phyloP scores from a whole-genome alignment of 192 early-diverging fungal genomes.

The Backusella luteola region DNA sequence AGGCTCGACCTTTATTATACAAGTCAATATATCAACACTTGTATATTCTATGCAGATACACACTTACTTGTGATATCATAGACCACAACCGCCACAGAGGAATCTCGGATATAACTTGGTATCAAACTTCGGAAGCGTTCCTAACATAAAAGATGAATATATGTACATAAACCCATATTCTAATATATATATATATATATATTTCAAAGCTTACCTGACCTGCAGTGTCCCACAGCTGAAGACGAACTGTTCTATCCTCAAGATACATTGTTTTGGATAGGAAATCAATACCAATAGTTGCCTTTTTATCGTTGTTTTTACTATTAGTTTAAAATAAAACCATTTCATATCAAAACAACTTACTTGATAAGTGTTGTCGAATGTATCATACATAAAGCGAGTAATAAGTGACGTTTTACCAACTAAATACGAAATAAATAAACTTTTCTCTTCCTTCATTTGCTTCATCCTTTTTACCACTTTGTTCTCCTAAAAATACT shows the following conservation, averaged over 20 bases:
- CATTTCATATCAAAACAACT: not conserved
- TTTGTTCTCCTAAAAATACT: slow-evolving; percentile 98
- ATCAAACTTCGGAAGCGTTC: slow-evolving; percentile 97
- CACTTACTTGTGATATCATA: slow-evolving; percentile 94
- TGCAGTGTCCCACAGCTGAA: slow-evolving; percentile 99
- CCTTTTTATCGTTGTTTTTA: slow-evolving; percentile 46
- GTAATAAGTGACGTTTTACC: slow-evolving; percentile 99
- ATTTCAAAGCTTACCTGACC: slow-evolving; percentile 65
- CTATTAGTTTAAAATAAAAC: not conserved
- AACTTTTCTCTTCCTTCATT: not conserved
- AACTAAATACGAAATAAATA: slow-evolving; percentile 54
- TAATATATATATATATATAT: too few relatives aligned
- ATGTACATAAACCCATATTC: not conserved
- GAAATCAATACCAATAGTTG: slow-evolving; percentile 99
- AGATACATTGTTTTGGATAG: slow-evolving; percentile 99
- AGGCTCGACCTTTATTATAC: slow-evolving; percentile 77
- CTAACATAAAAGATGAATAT: slow-evolving; percentile 35
- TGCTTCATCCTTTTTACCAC: slow-evolving; percentile 62
- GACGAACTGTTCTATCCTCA: slow-evolving; percentile 94
- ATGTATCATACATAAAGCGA: slow-evolving; percentile 99
- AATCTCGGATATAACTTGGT: slow-evolving; percentile 98
- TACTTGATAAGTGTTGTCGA: slow-evolving; percentile 96
- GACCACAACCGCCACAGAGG: slow-evolving; percentile 94
- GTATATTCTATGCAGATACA: not conserved
- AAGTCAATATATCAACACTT: not conserved